phyloP scores from a whole-genome alignment of 202 grass and related monocot species.

The Carex sylvatica region DNA sequence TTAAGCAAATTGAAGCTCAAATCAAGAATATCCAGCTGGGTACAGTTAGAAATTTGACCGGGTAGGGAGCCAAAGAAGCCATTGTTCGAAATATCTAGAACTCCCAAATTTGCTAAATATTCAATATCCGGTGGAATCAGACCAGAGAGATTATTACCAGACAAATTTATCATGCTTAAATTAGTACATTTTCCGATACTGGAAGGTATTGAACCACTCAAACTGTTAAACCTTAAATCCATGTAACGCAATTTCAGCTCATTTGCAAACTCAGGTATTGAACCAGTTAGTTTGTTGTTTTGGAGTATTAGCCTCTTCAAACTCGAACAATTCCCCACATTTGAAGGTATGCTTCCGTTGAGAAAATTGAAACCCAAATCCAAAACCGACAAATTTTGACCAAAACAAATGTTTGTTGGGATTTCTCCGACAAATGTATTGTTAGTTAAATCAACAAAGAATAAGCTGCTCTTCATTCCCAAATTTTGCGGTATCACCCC shows the following conservation, averaged over 20 bases:
- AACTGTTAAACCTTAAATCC: constrained; percentile 57
- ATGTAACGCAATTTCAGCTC: constrained; percentile 37
- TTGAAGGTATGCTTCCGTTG: constrained; percentile 58
- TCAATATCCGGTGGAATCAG: constrained; percentile 46
- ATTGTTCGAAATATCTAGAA: constrained; percentile 56
- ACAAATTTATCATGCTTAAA: constrained; percentile 50
- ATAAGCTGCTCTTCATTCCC: constrained; percentile 57
- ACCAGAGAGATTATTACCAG: constrained; percentile 52
- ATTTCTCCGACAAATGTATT: constrained; percentile 63
- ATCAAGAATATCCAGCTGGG: constrained; percentile 46
- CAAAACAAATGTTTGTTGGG: constrained; percentile 64
- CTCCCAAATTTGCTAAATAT: constrained; percentile 36
- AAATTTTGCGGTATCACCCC: constrained; percentile 65
- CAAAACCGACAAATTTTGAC: constrained; percentile 52
- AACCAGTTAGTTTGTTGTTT: constrained; percentile 56
- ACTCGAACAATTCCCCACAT: constrained; percentile 45
- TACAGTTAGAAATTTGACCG: constrained; percentile 49
- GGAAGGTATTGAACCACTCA: constrained; percentile 51
- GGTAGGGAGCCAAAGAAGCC: constrained; percentile 49
- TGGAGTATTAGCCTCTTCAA: constrained; percentile 50
- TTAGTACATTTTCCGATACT: constrained; percentile 47
- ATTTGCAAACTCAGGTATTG: constrained; percentile 46
- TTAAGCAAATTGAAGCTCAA: constrained; percentile 77
- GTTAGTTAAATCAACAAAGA: constrained; percentile 67
- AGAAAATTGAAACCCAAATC: constrained; percentile 53